Base-by-base conservation (phyloP, 345 rosid genomes). In the Salix viminalis region DNA sequence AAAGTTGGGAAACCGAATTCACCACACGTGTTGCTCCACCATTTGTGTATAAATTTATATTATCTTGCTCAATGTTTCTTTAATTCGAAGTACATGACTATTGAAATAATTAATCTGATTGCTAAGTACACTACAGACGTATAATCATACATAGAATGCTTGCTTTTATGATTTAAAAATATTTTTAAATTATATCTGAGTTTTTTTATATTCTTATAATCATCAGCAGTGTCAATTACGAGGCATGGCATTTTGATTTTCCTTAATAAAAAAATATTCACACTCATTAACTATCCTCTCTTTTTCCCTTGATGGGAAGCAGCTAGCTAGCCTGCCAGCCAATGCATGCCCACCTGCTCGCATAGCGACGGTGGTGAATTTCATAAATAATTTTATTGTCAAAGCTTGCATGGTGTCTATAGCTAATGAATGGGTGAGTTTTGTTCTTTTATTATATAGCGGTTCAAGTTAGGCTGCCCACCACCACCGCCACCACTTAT, bases 11-110 rank as follows among this genome's bases (percentile, higher is more conserved):
- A 19, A 19, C 70, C 52, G 39, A 37, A 50, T 71, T 46, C 50
- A 19, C 32, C 80, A 65, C 76, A 77, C 76, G 80, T 77, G 80
- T 50, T 44, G 50, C 13, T 5, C 15, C 41, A 16, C 65, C 70
- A 26, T 6, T 34, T 34, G 37, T n/a, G 48, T 62, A 24, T 15
- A 18, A 0, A 19, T 70, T 16, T 32, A 13, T 52, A 21, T 34
- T n/a, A n/a, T 77, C 73, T 37, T 39, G 7, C 9, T 14, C 0
- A 11, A 2, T 3, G 15, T 76, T 2, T 41, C 16, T 19, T 14
- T 8, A 56, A 28, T 68, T 69, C 60, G 11, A 10, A 9, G 32
- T 28, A 13, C 15, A 46, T 67, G 78, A 75, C 60, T 4, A 6
- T 37, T 56, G 11, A 14, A 23, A 50, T 13, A 4, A 67, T 62